Conservation (phyloP, 108 stramenopile species). For the Licmophora abbreviata region DNA sequence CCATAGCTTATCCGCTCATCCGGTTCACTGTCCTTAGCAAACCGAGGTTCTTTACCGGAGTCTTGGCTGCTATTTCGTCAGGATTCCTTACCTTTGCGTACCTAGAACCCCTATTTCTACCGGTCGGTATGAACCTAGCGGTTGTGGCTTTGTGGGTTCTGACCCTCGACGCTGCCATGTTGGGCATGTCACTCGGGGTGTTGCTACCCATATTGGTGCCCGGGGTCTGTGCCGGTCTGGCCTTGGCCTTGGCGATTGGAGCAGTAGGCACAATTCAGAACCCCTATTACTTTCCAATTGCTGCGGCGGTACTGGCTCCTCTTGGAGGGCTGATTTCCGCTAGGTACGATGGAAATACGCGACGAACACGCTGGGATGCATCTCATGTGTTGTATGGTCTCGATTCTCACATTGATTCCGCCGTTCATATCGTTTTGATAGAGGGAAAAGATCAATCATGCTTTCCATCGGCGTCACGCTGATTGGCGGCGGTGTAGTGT, state of each 20-base stretch:
- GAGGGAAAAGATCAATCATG: constrained; percentile 8
- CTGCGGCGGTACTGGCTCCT: constrained; percentile 17
- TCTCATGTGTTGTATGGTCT: constrained; percentile 1
- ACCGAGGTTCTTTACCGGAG: constrained; percentile 40
- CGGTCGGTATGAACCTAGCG: constrained; percentile 42
- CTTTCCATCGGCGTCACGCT: constrained; percentile 48
- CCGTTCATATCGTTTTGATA: not conserved
- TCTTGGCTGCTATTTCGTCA: constrained; percentile 25
- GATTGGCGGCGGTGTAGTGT: constrained; percentile 42
- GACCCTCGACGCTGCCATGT: constrained; percentile 31
- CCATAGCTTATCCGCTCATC: not conserved
- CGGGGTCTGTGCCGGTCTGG: constrained; percentile 48
- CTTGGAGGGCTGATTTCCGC: constrained; percentile 20
- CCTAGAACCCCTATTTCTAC: constrained; percentile 42
- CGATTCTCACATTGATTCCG: not conserved
- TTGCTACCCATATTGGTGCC: constrained; percentile 47
- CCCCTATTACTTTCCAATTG: constrained; percentile 24
- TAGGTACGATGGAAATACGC: too few relatives aligned
- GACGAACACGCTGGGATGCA: too few relatives aligned
- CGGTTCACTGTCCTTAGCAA: constrained; percentile 9
- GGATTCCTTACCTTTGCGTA: constrained; percentile 33
- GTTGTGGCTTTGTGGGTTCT: constrained; percentile 47
- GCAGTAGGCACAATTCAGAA: constrained; percentile 8
- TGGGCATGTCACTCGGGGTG: constrained; percentile 58
- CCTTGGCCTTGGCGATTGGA: constrained; percentile 27